phyloP scores from a whole-genome alignment of 352 stramenopile genomes.

The Phytopythium montanum region DNA sequence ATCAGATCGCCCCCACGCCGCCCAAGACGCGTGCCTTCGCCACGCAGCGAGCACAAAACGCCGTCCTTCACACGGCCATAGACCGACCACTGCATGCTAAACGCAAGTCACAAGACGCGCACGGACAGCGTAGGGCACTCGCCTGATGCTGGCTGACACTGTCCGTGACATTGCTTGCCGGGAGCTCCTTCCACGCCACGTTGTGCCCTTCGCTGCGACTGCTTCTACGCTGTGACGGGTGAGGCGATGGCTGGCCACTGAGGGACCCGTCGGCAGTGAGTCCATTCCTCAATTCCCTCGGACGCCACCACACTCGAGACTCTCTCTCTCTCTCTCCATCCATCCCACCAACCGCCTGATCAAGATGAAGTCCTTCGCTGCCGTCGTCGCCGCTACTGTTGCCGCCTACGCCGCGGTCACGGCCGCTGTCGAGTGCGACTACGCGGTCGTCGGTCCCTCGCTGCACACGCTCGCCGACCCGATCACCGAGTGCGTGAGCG shows the following conservation, averaged over 20 bases:
- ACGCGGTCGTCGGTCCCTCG: constrained; percentile 10
- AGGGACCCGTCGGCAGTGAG: not conserved
- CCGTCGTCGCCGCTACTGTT: constrained; percentile 2
- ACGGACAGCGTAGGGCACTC: not conserved
- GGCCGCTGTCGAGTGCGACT: constrained; percentile 12
- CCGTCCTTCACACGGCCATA: not conserved
- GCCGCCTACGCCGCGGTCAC: not conserved
- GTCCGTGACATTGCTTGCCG: too few relatives aligned
- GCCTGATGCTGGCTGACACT: too few relatives aligned
- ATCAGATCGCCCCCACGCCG: not conserved
- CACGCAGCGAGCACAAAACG: constrained; percentile 1
- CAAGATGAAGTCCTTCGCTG: constrained; percentile 8
- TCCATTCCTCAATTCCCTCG: constrained; percentile 10
- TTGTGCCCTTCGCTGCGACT: not conserved
- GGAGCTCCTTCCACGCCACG: too few relatives aligned
- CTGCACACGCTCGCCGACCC: constrained; percentile 13
- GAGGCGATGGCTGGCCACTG: not conserved
- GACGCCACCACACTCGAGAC: not conserved
- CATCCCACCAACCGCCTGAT: not conserved
- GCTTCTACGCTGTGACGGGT: not conserved
- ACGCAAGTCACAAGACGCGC: not conserved
- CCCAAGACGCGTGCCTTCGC: constrained; percentile 2
- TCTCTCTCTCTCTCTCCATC: too few relatives aligned
- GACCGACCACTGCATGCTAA: not conserved
- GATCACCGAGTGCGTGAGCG: constrained; percentile 12